These are phyloP conservation scores for Anthracocystis setariae DNA, from an alignment of 1,284 basidiomycete genomes.

Conservation along the genomic window DNA sequence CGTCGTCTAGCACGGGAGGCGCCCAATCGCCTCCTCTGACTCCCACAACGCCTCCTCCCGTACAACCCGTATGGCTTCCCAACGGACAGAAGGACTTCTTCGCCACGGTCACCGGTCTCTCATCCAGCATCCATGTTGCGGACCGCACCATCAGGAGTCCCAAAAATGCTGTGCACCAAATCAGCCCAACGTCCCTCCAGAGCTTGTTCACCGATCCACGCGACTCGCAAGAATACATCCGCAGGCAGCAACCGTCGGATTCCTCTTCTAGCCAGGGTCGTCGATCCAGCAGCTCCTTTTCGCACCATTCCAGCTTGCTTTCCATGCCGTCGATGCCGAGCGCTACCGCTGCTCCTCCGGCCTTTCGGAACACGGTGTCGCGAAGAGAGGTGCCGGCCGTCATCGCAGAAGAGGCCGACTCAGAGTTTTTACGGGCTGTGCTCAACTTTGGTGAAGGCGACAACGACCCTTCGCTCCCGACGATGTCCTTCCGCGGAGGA, in stretches of 20 bases:
- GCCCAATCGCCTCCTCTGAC: conserved; percentile 42
- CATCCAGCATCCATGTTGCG: conserved; percentile 9
- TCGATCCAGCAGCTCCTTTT: conserved; percentile 8
- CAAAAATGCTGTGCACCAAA: neutral
- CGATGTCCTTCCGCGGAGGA: conserved; percentile 31
- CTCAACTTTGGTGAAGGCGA: conserved; percentile 45
- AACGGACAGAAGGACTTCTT: conserved; percentile 50
- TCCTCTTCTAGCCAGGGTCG: conserved; percentile 7
- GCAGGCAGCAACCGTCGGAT: conserved; percentile 2
- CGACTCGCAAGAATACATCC: neutral
- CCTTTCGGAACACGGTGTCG: conserved; percentile 7
- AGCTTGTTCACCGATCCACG: conserved; percentile 4
- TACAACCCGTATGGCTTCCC: conserved; percentile 37
- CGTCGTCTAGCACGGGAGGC: conserved; percentile 16
- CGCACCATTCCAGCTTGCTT: conserved; percentile 2
- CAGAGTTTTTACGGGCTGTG: conserved; percentile 54
- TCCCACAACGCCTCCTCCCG: conserved; percentile 37
- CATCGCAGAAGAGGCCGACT: conserved; percentile 47
- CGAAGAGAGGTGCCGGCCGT: conserved; percentile 26
- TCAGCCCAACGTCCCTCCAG: conserved; percentile 29
- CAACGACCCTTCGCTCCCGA: conserved; percentile 1
- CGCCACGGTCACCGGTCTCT: conserved; percentile 19
- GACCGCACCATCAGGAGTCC: neutral
- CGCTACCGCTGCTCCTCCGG: neutral
- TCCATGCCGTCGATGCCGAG: conserved; percentile 9